Evolutionary conservation across 768 basidiomycete species (phyloP), one percentile per base, ranked within the genome.

Genomic region (Fomitopsis pulvina): DNA sequence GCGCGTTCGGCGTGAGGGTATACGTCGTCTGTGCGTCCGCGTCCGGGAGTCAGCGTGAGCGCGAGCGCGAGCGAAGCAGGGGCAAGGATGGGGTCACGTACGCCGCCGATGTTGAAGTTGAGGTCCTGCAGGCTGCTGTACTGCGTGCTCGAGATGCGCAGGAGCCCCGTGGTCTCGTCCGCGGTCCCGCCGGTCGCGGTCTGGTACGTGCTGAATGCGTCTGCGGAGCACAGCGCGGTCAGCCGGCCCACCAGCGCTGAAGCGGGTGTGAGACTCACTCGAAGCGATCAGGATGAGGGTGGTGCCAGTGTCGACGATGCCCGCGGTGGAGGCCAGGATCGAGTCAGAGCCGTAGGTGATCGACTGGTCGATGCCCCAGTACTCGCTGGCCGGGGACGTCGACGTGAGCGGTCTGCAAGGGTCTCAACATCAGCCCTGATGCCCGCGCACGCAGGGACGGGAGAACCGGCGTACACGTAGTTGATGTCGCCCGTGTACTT

Each of bases 251-350:
- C n/a, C n/a, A n/a, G n/a, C n/a, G n/a, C n/a, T n/a, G n/a, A n/a
- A n/a, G n/a, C n/a, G n/a, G n/a, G n/a, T n/a, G n/a, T n/a, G n/a
- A n/a, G n/a, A 40, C 61, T 25, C 27, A 66, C 65, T 59, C 24
- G 63, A 55, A 4, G 67, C 60, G 43, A 69, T 54, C 42, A 64
- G 55, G 27, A 63, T 52, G 37, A 71, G 60, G 4, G 67, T 66
- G 11, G 69, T 71, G 48, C 67, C 69, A 11, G 67, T 69, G 51
- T 71, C 67, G 55, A 70, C 59, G 38, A 70, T 65, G 12, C 69
- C 69, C 10, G 66, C 56, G 1, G 59, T 62, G 10, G 40, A 52
- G 21, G 45, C 37, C 20, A 69, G 53, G 41, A 69, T 65, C 18
- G 37, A 34, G 6, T 56, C 59, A 9, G 25, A 28, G 28, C 67